These are phyloP conservation scores for Calonectria montana DNA, from an alignment of 2,329 filamentous ascomycete genomes.

Conservation along the genomic window DNA sequence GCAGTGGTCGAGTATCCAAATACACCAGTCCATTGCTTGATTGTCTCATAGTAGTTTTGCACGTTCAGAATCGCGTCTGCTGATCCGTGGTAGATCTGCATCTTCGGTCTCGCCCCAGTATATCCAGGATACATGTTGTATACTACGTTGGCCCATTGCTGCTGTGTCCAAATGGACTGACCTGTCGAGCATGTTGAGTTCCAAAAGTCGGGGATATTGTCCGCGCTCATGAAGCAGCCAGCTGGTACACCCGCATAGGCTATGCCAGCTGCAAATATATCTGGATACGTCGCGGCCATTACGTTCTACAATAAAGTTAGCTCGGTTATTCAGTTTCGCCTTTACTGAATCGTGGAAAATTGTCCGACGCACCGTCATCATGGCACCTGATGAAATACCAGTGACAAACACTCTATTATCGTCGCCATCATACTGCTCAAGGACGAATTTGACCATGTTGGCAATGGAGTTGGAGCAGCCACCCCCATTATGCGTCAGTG, in stretches of 20 bases:
- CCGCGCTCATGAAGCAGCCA: conserved; percentile 61
- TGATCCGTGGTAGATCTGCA: conserved; percentile 71
- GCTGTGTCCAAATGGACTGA: conserved; percentile 54
- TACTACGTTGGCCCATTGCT: conserved; percentile 55
- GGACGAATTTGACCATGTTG: conserved; percentile 64
- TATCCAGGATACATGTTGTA: conserved; percentile 63
- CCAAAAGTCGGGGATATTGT: conserved; percentile 60
- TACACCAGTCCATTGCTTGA: conserved; percentile 67
- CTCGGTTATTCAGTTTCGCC: no score
- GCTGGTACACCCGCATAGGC: conserved; percentile 65
- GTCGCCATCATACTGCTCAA: conserved; percentile 61
- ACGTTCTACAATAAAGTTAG: conserved; percentile 50
- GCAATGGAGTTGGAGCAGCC: conserved; percentile 63
- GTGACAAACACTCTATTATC: conserved; percentile 60
- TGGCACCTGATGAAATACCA: conserved; percentile 42
- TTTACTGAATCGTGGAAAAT: accelerated
- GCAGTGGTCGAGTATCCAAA: conserved; percentile 54
- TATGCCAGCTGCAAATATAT: conserved; percentile 63
- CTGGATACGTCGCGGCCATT: conserved; percentile 65
- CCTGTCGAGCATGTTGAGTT: conserved; percentile 66
- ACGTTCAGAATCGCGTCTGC: conserved; percentile 61
- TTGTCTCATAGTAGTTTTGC: conserved; percentile 67
- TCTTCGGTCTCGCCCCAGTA: conserved; percentile 60
- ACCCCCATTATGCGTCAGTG: conserved; percentile 62
- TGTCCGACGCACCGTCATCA: conserved; percentile 34